phyloP scores from a whole-genome alignment of 2,329 filamentous ascomycete species.

The Fusarium sacchari region DNA sequence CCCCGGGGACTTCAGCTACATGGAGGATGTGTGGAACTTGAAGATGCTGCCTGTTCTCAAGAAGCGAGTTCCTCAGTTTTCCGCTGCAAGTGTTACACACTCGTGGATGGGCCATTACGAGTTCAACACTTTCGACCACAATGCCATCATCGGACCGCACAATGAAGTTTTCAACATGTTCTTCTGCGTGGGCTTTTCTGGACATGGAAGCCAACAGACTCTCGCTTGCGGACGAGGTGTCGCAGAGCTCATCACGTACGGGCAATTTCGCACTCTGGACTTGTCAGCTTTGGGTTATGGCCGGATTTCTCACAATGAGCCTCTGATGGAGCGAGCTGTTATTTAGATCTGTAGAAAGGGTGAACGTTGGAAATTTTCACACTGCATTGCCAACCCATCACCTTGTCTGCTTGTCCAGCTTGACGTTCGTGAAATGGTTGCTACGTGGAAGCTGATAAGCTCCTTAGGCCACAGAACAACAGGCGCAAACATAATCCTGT shows the following conservation, averaged over 20 bases:
- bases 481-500: neutral
- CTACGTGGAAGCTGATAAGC: neutral
- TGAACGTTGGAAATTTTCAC: neutral
- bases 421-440: too few relatives aligned
- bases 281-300: constrained; percentile 4
- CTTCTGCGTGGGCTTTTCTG: constrained; percentile 16
- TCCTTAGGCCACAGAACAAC: neutral
- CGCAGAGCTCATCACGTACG: constrained; percentile 16
- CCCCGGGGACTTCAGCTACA: constrained; percentile 2
- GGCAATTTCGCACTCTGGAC: constrained; percentile 10
- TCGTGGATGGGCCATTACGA: constrained; percentile 26
- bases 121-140: constrained; percentile 21
- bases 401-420: neutral
- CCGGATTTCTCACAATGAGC: constrained; percentile 3
- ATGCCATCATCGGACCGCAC: constrained; percentile 19
- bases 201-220: constrained; percentile 15
- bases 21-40: constrained; percentile 11
- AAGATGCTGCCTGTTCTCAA: constrained; percentile 21
- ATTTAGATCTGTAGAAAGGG: neutral
- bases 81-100: constrained; percentile 1
- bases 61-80: constrained; percentile 18
- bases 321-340: constrained; percentile 5
- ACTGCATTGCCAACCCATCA: too few relatives aligned
- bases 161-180: neutral
- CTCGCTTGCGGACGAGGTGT: constrained; percentile 13